Evolutionary conservation across 768 basidiomycete species (phyloP).

Genomic region (Suillus sp.): DNA sequence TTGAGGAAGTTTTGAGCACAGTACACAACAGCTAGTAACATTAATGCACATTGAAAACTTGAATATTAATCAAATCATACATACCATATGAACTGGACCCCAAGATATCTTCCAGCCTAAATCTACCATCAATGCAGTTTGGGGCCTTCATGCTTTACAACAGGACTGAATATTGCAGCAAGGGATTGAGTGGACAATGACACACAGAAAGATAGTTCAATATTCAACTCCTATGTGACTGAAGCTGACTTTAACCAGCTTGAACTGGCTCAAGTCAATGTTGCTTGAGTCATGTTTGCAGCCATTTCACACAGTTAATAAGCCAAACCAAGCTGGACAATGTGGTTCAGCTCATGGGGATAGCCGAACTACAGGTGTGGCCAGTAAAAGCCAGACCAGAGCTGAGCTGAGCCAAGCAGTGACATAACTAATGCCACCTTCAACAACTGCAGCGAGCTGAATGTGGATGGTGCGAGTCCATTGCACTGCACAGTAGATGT

Average conservation of each 20-base stretch:
- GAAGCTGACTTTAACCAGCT: neutral
- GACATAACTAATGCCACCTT: neutral
- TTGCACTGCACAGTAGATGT: too few species aligned
- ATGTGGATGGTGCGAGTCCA: too few species aligned
- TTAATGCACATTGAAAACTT: neutral
- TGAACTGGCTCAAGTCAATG: neutral
- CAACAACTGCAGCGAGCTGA: too few species aligned
- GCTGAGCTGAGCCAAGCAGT: neutral
- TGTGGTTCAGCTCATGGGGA: neutral
- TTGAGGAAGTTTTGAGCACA: neutral
- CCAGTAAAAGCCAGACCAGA: neutral
- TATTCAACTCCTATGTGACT: neutral
- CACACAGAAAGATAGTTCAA: neutral
- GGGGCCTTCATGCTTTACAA: neutral
- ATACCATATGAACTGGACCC: neutral
- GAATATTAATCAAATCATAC: neutral
- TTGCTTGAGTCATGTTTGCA: neutral
- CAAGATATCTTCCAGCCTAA: neutral
- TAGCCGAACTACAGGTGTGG: neutral
- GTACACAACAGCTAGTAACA: neutral
- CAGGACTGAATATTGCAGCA: neutral
- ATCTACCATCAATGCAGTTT: neutral
- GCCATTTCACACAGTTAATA: neutral
- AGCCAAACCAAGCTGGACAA: neutral
- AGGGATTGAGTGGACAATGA: neutral